Evolutionary conservation across 306 rosid genomes (phyloP).

Genomic region (Coriaria nepalensis): DNA sequence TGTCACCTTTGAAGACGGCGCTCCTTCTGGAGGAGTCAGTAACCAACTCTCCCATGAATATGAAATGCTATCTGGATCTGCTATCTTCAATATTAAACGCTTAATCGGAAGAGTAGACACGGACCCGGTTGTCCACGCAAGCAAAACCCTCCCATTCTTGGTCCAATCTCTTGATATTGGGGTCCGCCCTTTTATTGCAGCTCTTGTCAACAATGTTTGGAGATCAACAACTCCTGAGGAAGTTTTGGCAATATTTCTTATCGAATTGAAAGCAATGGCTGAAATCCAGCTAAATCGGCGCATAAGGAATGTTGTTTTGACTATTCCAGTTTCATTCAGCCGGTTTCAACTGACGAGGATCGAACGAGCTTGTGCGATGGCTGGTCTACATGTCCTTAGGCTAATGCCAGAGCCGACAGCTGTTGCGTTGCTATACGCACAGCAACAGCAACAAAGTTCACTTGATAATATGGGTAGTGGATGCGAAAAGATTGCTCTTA

Average conservation of each 20-base stretch:
- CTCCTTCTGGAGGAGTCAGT: constrained; percentile 53
- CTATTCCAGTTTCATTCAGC: constrained; percentile 73
- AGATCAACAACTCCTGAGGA: constrained; percentile 81
- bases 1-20: constrained; percentile 53
- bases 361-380: constrained; percentile 82
- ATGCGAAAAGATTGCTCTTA: constrained; percentile 60
- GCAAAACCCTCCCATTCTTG: constrained; percentile 72
- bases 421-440: constrained; percentile 68
- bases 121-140: constrained; percentile 60
- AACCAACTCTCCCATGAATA: constrained; percentile 36
- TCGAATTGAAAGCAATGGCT: constrained; percentile 53
- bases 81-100: constrained; percentile 86
- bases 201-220: constrained; percentile 67
- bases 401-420: constrained; percentile 95
- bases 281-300: constrained; percentile 46
- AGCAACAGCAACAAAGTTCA: constrained; percentile 45
- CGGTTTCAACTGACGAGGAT: constrained; percentile 71
- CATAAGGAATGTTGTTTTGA: constrained; percentile 57
- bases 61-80: constrained; percentile 57
- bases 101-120: constrained; percentile 79
- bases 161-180: constrained; percentile 82
- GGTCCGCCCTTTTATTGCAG: constrained; percentile 65
- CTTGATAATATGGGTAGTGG: constrained; percentile 43
- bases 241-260: constrained; percentile 53
- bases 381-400: constrained; percentile 66